These are phyloP conservation scores for Sapria himalayana DNA, from an alignment of 345 rosid genomes.

Conservation along the genomic window DNA sequence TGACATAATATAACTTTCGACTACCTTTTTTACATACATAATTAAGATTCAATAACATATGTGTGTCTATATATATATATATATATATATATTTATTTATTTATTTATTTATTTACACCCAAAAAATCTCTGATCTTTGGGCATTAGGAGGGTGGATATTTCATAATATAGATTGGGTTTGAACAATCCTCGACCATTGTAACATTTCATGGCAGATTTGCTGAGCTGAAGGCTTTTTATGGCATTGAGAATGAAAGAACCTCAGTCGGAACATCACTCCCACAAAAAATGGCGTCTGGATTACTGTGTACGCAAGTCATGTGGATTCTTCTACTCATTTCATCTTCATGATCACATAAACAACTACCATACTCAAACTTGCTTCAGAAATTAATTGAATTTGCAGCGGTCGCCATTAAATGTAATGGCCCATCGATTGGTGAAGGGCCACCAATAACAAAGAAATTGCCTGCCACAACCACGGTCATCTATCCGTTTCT, in stretches of 20 bases:
- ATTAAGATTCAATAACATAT: too few species aligned
- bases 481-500: conserved; percentile 26
- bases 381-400: not conserved
- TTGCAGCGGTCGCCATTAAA: conserved; percentile 62
- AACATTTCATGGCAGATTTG: conserved; percentile 33
- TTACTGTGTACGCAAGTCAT: conserved; percentile 34
- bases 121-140: too few species aligned
- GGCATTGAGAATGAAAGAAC: conserved; percentile 71
- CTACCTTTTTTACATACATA: too few species aligned
- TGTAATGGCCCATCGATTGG: conserved; percentile 71
- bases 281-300: conserved; percentile 70
- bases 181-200: too few species aligned
- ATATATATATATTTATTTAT: too few species aligned
- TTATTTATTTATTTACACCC: too few species aligned
- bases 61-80: too few species aligned
- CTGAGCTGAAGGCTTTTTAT: conserved; percentile 48
- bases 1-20: too few species aligned
- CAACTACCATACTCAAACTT: too few species aligned
- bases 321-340: not conserved
- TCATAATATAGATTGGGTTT: too few species aligned
- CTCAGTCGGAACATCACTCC: conserved; percentile 27
- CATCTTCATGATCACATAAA: conserved; percentile 1
- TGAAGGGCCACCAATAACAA: conserved; percentile 50
- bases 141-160: too few species aligned
- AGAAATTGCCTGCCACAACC: conserved; percentile 71